phyloP scores from a whole-genome alignment of 345 rosid genomes.

The Alliaria petiolata region DNA sequence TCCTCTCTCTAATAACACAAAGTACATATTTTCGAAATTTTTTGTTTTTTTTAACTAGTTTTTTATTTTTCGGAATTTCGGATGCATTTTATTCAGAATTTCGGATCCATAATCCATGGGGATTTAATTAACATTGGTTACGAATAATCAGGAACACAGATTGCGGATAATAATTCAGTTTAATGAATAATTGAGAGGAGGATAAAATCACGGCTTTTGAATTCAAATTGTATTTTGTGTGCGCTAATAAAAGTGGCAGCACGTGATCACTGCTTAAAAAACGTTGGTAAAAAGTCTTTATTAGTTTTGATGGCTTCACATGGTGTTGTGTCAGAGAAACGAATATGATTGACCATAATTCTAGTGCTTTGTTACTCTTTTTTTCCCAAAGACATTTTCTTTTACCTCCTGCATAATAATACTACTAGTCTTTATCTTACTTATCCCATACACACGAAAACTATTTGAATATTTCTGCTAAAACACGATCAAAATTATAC shows the following conservation, averaged over 20 bases:
- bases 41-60: too few relatives aligned
- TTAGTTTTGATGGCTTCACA: constrained; percentile 33
- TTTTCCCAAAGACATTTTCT: background rate
- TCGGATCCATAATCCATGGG: background rate
- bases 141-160: constrained; percentile 4
- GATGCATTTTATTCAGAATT: background rate
- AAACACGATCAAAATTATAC: background rate
- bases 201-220: constrained; percentile 8
- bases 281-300: constrained; percentile 23
- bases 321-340: constrained; percentile 23
- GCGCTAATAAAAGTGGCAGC: constrained; percentile 12
- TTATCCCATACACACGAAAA: too few relatives aligned
- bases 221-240: background rate
- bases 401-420: too few relatives aligned
- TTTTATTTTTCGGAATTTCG: background rate
- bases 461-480: too few relatives aligned
- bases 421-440: too few relatives aligned
- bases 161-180: background rate
- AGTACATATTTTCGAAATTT: too few relatives aligned
- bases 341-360: constrained; percentile 9
- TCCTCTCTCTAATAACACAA: too few relatives aligned
- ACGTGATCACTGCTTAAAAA: constrained; percentile 26
- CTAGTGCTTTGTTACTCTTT: too few relatives aligned
- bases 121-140: background rate
- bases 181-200: background rate